Evolutionary conservation across 176 grass and related monocot species (phyloP), one percentile per base, ranked within the genome.

Genomic region (Lolium multiflorum): DNA sequence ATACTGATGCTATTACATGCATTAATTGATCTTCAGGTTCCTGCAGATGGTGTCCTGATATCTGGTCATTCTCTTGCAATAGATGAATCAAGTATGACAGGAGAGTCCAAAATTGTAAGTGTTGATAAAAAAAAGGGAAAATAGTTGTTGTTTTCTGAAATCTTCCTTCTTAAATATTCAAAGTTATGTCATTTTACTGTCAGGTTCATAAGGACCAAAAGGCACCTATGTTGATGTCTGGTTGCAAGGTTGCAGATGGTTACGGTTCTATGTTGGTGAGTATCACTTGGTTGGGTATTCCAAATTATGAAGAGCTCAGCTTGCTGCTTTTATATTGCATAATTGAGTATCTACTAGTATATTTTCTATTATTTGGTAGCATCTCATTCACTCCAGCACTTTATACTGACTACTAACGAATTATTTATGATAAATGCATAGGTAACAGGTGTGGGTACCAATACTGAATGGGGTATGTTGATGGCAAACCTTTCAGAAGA

Each of bases 31-130:
- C 48, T 86, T 76, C 69, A 94, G 92, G 89, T 94, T 60, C 89
- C 92, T 71, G 86, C 89, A 66, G 89, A 91, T 89, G 92, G 92
- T 43, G 59, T 94, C 55, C 46, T 94, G 62, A 86, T 94, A 69
- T 77, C 83, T 74, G 92, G 86, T 25, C 89, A 91, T 74, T 91
- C 92, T 91, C 81, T 94, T 84, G 82, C 86, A 70, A 91, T 94
- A 46, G 92, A 94, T 72, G 87, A 94, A 94, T 94, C 86, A 62
- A 91, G 89, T 64, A 91, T 89, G 89, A 94, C 92, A 9, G 92
- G 89, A 1, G 87, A 94, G 86, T 14, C 83, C 62, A 87, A 91
- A 79, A 89, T 87, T 78, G 89, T 94, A 81, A 87, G 86, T 85
- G 70, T 64, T 18, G 46, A 65, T 67, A 66, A 67, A 12, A 81